A percentile compares a stretch with the other conserved stretches of the same genome.
Evolutionary conservation across 1,284 basidiomycete species (phyloP).

Genomic region (Amylostereum areolatum): DNA sequence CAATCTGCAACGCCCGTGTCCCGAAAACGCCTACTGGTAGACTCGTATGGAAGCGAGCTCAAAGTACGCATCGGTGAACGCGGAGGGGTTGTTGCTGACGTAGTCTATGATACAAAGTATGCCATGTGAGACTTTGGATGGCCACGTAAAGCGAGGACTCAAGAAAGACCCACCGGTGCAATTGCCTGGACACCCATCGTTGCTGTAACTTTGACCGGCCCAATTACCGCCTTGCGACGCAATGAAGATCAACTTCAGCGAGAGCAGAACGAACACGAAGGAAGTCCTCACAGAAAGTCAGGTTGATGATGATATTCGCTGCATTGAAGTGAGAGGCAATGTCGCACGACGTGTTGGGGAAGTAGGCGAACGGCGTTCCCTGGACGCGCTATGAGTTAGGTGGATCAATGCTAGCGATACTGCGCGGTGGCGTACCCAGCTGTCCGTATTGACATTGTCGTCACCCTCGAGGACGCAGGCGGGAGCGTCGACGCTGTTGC

Average conservation of each 20-base stretch:
- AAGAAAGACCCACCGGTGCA: constrained; percentile 34
- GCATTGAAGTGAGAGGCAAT: constrained; percentile 38
- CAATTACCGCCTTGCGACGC: constrained; percentile 38
- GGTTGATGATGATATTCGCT: constrained; percentile 51
- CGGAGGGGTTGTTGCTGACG: constrained; percentile 37
- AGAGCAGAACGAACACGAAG: constrained; percentile 3
- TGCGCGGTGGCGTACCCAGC: constrained; percentile 33
- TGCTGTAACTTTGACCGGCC: constrained; percentile 37
- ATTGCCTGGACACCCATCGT: constrained; percentile 36
- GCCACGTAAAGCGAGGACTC: too few species aligned
- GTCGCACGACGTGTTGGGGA: constrained; percentile 40
- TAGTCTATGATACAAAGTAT: constrained; percentile 19
- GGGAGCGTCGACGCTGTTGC: constrained; percentile 33
- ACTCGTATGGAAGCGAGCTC: constrained; percentile 29
- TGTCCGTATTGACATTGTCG: constrained; percentile 35
- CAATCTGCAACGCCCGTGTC: too few species aligned
- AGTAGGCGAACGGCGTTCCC: constrained; percentile 46
- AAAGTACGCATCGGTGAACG: constrained; percentile 45
- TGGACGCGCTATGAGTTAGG: constrained; percentile 11
- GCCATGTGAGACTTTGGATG: too few species aligned
- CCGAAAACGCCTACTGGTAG: constrained; percentile 11
- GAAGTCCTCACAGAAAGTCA: constrained; percentile 32
- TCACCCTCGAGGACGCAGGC: constrained; percentile 36
- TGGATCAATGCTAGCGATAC: background rate
- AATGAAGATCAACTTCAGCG: constrained; percentile 18